These are phyloP conservation scores for Penicillium sp. DNA, from an alignment of 2,329 filamentous ascomycete species.

Conservation along the genomic window DNA sequence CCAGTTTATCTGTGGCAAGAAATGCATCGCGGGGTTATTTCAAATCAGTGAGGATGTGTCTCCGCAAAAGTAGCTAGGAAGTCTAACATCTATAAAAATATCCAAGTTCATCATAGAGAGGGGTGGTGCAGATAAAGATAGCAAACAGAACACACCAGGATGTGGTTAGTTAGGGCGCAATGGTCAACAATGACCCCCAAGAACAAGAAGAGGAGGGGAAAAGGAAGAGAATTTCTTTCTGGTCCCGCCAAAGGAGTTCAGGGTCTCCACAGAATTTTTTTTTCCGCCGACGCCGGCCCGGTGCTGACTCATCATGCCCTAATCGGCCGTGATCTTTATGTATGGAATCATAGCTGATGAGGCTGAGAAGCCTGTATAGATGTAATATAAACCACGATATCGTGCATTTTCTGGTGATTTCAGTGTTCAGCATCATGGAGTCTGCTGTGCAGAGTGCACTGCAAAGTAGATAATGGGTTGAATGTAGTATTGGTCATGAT, in stretches of 20 bases:
- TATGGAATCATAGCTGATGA: no score
- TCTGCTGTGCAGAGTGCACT: background rate
- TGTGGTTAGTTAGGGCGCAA: constrained; percentile 16
- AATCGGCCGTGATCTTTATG: background rate
- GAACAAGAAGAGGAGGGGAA: constrained; percentile 14
- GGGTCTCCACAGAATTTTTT: constrained; percentile 22
- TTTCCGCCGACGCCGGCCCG: constrained; percentile 10
- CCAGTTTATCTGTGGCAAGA: background rate
- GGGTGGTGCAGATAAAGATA: background rate
- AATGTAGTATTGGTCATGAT: background rate
- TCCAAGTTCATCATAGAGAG: constrained; percentile 42
- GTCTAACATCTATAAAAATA: constrained; percentile 52
- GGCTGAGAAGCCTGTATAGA: background rate
- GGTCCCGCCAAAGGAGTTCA: constrained; percentile 14
- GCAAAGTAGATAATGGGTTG: background rate
- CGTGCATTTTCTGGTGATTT: no score
- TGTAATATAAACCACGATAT: background rate
- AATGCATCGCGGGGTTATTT: constrained; percentile 4
- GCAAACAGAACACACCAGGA: constrained; percentile 8
- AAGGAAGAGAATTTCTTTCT: constrained; percentile 20
- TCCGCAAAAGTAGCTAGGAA: constrained; percentile 47
- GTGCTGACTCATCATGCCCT: constrained; percentile 12
- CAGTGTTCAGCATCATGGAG: no score
- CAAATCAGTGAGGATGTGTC: constrained; percentile 36
- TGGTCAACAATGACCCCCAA: constrained; percentile 21